A percentile compares a stretch with the other conserved stretches of the same genome.
These are phyloP conservation scores for Tilletia indica DNA, from an alignment of 1,284 basidiomycete species.

Conservation along the genomic window DNA sequence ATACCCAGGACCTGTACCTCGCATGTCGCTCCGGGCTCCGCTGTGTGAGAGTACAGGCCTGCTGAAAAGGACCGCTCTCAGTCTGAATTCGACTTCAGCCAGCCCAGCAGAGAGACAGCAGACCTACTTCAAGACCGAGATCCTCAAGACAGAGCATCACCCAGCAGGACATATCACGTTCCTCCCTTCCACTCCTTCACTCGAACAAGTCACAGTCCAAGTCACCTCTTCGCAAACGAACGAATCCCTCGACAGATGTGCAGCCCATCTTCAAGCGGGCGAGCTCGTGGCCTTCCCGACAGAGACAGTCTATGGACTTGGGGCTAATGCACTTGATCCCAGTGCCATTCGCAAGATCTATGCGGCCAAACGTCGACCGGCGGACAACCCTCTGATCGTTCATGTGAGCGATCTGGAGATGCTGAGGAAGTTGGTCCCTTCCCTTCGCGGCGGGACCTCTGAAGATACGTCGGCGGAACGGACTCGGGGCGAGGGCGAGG, in stretches of 20 bases:
- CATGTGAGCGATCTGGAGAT: conserved; percentile 85
- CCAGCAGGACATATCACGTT: background rate
- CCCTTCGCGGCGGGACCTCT: conserved; percentile 51
- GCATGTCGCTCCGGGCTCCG: no score
- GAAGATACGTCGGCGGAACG: conserved; percentile 54
- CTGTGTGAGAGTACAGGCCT: background rate
- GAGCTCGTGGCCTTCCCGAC: conserved; percentile 83
- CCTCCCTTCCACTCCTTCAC: background rate
- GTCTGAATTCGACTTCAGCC: background rate
- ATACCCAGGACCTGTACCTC: no score
- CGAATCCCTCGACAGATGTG: conserved; percentile 39
- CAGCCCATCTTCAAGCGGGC: conserved; percentile 38
- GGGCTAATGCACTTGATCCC: conserved; percentile 71
- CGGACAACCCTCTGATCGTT: conserved; percentile 96
- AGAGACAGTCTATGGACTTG: conserved; percentile 97
- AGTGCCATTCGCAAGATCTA: conserved; percentile 73
- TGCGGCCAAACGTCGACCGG: conserved; percentile 82
- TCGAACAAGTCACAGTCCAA: background rate
- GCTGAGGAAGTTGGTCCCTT: conserved; percentile 64
- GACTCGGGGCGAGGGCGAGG: conserved; percentile 59
- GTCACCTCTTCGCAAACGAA: background rate
- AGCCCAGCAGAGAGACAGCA: background rate
- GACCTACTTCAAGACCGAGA: background rate
- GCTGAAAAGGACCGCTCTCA: background rate
- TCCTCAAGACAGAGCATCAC: background rate